These are phyloP conservation scores for Gelatoporia subvermispora DNA, from an alignment of 768 basidiomycete genomes.

Conservation along the genomic window DNA sequence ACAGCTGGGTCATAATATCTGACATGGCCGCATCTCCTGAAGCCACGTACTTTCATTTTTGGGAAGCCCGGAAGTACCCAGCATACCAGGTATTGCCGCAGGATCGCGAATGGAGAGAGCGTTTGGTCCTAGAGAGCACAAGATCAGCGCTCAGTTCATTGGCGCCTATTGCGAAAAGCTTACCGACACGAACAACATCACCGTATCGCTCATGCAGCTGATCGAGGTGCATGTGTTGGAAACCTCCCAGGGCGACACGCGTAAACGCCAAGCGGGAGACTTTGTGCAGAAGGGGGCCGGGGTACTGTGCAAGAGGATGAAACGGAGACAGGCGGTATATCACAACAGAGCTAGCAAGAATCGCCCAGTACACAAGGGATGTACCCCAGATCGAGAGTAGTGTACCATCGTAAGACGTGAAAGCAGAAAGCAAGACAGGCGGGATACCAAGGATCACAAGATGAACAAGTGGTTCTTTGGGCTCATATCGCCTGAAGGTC, in stretches of 20 bases:
- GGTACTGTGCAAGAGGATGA: constrained; percentile 35
- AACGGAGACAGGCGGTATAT: constrained; percentile 34
- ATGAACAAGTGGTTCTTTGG: not conserved
- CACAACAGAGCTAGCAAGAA: constrained; percentile 16
- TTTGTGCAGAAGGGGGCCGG: constrained; percentile 27
- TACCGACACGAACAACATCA: constrained; percentile 33
- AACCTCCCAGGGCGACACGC: constrained; percentile 17
- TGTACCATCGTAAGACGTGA: not conserved
- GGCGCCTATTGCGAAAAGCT: not conserved
- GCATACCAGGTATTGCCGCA: constrained; percentile 26
- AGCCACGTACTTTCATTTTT: constrained; percentile 33
- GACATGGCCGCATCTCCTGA: too few relatives aligned
- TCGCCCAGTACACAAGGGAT: not conserved
- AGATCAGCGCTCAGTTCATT: not conserved
- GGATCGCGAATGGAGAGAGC: constrained; percentile 37
- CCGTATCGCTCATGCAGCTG: constrained; percentile 34
- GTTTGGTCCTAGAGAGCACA: constrained; percentile 36
- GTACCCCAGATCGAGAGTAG: not conserved
- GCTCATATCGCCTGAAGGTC: not conserved
- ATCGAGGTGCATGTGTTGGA: constrained; percentile 25
- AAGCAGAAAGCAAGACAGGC: not conserved
- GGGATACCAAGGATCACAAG: not conserved
- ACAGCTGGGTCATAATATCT: too few relatives aligned
- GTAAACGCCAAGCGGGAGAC: constrained; percentile 26
- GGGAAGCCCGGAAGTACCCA: constrained; percentile 36